Conservation (phyloP, 2,329 filamentous ascomycete species). For the Delphinella strobiligena region DNA sequence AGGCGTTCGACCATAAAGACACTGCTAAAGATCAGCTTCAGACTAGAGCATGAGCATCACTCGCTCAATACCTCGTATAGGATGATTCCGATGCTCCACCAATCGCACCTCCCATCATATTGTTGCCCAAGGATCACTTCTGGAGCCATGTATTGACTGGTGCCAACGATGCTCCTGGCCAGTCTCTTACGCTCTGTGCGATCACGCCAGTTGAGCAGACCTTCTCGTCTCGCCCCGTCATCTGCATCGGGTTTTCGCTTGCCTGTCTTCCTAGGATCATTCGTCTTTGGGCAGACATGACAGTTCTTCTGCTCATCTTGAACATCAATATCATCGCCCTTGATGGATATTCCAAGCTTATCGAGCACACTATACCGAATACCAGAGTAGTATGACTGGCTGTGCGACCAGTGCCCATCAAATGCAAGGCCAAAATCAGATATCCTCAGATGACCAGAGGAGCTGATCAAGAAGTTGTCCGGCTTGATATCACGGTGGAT, state of each 20-base stretch:
- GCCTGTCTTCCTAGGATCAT: slow-evolving; percentile 8
- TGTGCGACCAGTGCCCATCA: slow-evolving; percentile 89
- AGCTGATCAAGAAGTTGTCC: slow-evolving; percentile 88
- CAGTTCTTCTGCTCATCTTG: slow-evolving; percentile 29
- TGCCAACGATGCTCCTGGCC: slow-evolving; percentile 81
- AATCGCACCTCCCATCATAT: slow-evolving; percentile 91
- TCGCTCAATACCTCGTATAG: slow-evolving; percentile 57
- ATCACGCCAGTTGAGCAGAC: slow-evolving; percentile 30
- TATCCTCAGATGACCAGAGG: slow-evolving; percentile 83
- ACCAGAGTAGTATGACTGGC: slow-evolving; percentile 73
- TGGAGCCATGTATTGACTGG: slow-evolving; percentile 96
- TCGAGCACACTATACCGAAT: slow-evolving; percentile 68
- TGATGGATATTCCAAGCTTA: slow-evolving; percentile 61
- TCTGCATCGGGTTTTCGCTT: slow-evolving; percentile 12
- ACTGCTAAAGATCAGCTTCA: slow-evolving; percentile 32
- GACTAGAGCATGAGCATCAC: not conserved
- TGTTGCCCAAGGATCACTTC: slow-evolving; percentile 72
- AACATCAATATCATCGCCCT: slow-evolving; percentile 62
- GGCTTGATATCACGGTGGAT: slow-evolving; percentile 96
- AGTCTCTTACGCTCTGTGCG: slow-evolving; percentile 49
- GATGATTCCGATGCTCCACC: slow-evolving; percentile 93
- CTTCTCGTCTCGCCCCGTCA: slow-evolving; percentile 14
- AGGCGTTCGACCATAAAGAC: slow-evolving; percentile 81
- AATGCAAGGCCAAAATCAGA: slow-evolving; percentile 95
- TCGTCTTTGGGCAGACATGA: not conserved